Evolutionary conservation across 345 rosid genomes (phyloP), one percentile per base, ranked within the genome.

Genomic region (Firmiana major): DNA sequence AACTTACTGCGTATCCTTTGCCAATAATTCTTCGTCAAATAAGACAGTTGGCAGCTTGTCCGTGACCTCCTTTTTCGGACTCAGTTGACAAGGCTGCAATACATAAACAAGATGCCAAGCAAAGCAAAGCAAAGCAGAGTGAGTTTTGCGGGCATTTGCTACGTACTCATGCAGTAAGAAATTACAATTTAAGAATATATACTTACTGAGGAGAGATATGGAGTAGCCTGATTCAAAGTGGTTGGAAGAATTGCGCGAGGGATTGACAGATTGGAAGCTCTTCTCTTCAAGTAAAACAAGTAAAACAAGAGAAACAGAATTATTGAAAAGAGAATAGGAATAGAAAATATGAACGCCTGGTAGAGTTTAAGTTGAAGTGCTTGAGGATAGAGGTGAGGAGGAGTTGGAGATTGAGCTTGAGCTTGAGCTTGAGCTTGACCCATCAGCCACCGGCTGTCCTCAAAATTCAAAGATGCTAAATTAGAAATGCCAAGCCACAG

Each of bases 311-410:
- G 84, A 69, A 92, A 87, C 69, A 95, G 97, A 79, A 95, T 95
- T 69, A 95, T 88, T 26, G 98, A 93, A 79, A 95, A 95, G 40
- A 95, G 94, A 58, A 95, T 87, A 4, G 99, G 99, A 77, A 95
- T 93, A 63, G 99, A 95, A 83, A 95, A 95, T 73, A 95, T 95
- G 88, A 95, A 95, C 69, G 98, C 98, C 79, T 93, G 98, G 79
- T 93, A 95, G 45, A 95, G 94, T 79, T 92, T 95, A 9, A 95
- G 92, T 83, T 95, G 98, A 81, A 95, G 82, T 46, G 88, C 97
- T 83, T 90, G 92, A 71, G 97, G 90, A 76, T 95, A 95, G 26
- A 88, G 86, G 81, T 92, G 97, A 73, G 97, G 83, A 63, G 93
- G 66, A 40, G 77, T 51, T 78, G 91, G 90, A 74, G 89, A 64